phyloP scores from a whole-genome alignment of 805 yeast genomes.

The Candida xiaguanensis region DNA sequence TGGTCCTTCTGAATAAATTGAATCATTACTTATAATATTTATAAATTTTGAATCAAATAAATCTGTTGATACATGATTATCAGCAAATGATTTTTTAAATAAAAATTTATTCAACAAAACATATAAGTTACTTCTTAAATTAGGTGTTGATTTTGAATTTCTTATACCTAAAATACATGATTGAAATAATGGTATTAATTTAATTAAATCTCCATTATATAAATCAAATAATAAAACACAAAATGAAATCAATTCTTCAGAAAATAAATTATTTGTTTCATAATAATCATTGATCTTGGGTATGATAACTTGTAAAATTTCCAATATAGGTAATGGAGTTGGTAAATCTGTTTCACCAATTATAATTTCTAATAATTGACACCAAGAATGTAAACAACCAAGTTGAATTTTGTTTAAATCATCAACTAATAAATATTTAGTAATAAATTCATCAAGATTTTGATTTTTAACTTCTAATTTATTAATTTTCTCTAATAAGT shows the following conservation, averaged over 20 bases:
- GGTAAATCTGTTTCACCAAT: slow-evolving; percentile 49
- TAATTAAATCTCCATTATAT: slow-evolving; percentile 33
- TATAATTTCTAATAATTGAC: slow-evolving; percentile 68
- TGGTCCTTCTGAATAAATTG: slow-evolving; percentile 73
- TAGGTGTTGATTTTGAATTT: slow-evolving; percentile 63
- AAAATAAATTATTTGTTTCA: slow-evolving; percentile 58
- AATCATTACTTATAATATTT: slow-evolving; percentile 69
- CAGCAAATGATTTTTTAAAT: slow-evolving; percentile 37
- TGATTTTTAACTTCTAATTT: slow-evolving; percentile 21
- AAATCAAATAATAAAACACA: slow-evolving; percentile 67
- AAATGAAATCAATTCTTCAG: slow-evolving; percentile 74
- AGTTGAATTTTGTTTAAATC: slow-evolving; percentile 53
- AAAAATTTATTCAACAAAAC: slow-evolving; percentile 66
- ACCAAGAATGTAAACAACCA: slow-evolving; percentile 76
- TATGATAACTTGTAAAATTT: slow-evolving; percentile 68
- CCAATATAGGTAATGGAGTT: slow-evolving; percentile 53
- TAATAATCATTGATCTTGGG: slow-evolving; percentile 77
- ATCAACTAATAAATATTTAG: slow-evolving; percentile 43
- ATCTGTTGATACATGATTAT: slow-evolving; percentile 50
- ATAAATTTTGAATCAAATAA: slow-evolving; percentile 41
- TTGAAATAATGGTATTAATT: slow-evolving; percentile 66
- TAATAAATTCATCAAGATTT: slow-evolving; percentile 34
- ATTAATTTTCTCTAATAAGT: slow-evolving; percentile 24
- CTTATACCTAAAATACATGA: slow-evolving; percentile 72
- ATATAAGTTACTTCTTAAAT: slow-evolving; percentile 76